These are phyloP conservation scores for Neurospora sp. DNA, from an alignment of 495 filamentous ascomycete genomes.

Conservation along the genomic window DNA sequence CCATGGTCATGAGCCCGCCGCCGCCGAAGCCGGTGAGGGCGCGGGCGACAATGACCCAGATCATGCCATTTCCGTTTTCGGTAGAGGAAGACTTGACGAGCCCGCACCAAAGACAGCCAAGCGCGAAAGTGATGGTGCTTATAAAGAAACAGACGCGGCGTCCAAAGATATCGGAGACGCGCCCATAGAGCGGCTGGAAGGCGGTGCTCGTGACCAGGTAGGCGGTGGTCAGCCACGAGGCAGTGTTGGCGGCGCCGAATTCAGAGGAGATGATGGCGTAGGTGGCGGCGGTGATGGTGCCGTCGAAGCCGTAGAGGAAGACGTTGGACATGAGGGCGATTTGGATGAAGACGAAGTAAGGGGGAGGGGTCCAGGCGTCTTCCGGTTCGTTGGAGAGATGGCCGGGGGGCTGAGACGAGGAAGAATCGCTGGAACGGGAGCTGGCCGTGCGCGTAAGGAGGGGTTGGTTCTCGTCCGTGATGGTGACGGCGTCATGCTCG, in stretches of 20 bases:
- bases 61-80: conserved; percentile 13
- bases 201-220: conserved; percentile 64
- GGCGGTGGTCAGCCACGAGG: conserved; percentile 65
- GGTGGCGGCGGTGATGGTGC: conserved; percentile 56
- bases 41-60: conserved; percentile 35
- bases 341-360: conserved; percentile 35
- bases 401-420: conserved; percentile 21
- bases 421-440: background rate
- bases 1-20: conserved; percentile 53
- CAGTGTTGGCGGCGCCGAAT: conserved; percentile 40
- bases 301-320: conserved; percentile 55
- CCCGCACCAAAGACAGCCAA: conserved; percentile 39
- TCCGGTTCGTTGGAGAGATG: conserved; percentile 23
- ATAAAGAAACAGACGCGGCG: conserved; percentile 41
- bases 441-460: background rate
- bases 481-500: background rate
- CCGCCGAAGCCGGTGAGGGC: conserved; percentile 48
- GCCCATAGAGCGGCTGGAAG: conserved; percentile 41
- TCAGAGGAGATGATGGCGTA: conserved; percentile 54
- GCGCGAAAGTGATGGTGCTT: conserved; percentile 33
- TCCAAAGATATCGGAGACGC: conserved; percentile 44
- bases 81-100: conserved; percentile 13
- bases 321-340: conserved; percentile 55
- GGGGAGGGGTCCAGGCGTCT: conserved; percentile 23
- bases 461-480: background rate